Percentiles rank a stretch among this genome's conserved stretches.
phyloP scores from a whole-genome alignment of 2,329 filamentous ascomycete genomes.

The Fusarium globosum region DNA sequence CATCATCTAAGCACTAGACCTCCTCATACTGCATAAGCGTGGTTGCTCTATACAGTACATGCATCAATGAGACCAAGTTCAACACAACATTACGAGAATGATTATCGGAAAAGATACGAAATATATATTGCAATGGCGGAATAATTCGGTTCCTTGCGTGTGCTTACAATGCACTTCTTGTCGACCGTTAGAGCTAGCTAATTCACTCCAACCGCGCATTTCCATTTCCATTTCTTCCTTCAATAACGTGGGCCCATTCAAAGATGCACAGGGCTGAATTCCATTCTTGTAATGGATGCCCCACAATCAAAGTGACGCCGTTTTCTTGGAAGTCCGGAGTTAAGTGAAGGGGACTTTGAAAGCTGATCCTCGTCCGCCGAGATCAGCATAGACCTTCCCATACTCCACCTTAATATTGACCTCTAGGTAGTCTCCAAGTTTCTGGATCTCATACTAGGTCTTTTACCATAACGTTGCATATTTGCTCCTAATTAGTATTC shows the following conservation, averaged over 20 bases:
- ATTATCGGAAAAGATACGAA: background rate
- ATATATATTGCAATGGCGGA: background rate
- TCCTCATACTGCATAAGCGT: slow-evolving; percentile 13
- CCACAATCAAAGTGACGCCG: slow-evolving; percentile 10
- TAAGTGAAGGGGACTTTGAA: background rate
- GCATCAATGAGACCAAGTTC: background rate
- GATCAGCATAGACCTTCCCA: background rate
- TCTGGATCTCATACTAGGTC: background rate
- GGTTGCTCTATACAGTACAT: background rate
- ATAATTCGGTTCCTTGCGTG: background rate
- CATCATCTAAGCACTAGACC: slow-evolving; percentile 16
- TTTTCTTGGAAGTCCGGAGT: slow-evolving; percentile 12
- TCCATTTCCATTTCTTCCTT: background rate
- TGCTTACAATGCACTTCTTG: background rate
- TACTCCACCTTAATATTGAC: background rate
- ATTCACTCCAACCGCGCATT: background rate
- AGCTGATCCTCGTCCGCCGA: background rate
- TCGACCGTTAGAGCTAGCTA: background rate
- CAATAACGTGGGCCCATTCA: background rate
- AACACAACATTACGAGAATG: background rate
- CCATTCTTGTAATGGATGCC: background rate
- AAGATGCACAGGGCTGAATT: slow-evolving; percentile 30
- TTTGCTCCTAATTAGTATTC: background rate
- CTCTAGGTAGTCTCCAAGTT: background rate
- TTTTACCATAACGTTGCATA: background rate